Base-by-base conservation (phyloP, 306 rosid species). In the Quercus bicolor region DNA sequence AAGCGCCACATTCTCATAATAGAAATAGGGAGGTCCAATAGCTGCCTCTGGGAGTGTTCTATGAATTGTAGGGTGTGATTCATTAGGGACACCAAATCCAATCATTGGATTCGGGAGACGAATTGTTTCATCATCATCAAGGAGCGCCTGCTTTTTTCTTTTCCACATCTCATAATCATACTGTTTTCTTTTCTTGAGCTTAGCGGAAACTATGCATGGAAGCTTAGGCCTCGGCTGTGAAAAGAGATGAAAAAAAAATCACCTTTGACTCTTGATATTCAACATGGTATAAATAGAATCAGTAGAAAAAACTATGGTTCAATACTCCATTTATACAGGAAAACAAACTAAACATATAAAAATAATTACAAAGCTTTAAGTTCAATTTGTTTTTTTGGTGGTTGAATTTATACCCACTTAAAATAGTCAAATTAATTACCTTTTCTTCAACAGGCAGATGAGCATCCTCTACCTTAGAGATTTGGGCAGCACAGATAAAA, bases 1-100 rank as follows among this genome's bases (percentile, higher is more conserved):
- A 24, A 93, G 86, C 2, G 99, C 99, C 43, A 96, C 99, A 7
- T 96, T 96, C 85, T 96, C 99, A n/a, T 91, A 96, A 48, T 96
- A 96, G 73, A 96, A 96, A 77, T 87, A 96, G 1, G 99, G 99
- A 11, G 99, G 96, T 9, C 99, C 98, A 21, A 48, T 65, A n/a
- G 93, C 97, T 56, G 84, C 88, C 24, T 86, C 91, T 8, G 99
- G 96, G 55, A 96, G 79, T n/a, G 15, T 83, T 79, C 99, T 84
- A 7, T 20, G 68, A 14, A 83, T 76, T 15, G 56, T 56, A 24
- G 51, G 72, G 54, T 12, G 48, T 15, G 89, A 48, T 5, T 96
- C 98, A 4, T 80, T 79, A 51, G 99, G 99, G 69, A 88, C 88
- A 56, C 99, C 99, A 73, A 89, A 96, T 37, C 99, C 99, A 69